Conservation (phyloP, 257 asterid genomes). For the Nemophila menziesii region DNA sequence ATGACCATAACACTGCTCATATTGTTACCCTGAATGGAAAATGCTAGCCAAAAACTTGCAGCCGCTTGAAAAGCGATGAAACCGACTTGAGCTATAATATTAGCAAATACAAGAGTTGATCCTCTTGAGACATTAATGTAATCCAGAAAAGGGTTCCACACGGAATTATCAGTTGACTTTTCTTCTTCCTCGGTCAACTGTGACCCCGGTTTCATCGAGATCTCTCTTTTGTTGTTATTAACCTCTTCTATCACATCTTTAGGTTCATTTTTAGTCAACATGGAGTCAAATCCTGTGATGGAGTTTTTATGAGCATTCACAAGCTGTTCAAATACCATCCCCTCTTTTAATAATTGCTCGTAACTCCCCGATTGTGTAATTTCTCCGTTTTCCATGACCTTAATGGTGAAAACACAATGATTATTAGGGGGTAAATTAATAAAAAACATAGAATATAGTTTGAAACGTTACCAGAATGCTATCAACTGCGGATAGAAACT, state of each 20-base stretch:
- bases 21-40: conserved; percentile 31
- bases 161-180: conserved; percentile 41
- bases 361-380: conserved; percentile 54
- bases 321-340: conserved; percentile 52
- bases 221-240: conserved; percentile 26
- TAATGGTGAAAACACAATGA: neutral
- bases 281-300: conserved; percentile 26
- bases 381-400: conserved; percentile 58
- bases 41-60: conserved; percentile 74
- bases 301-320: conserved; percentile 45
- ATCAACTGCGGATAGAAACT: conserved; percentile 51
- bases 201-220: conserved; percentile 12
- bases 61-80: conserved; percentile 55
- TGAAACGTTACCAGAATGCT: conserved; percentile 44
- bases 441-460: neutral
- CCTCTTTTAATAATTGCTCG: conserved; percentile 34
- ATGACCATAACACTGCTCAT: conserved; percentile 23
- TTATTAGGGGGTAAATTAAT: neutral
- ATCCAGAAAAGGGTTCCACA: conserved; percentile 40
- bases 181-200: conserved; percentile 72
- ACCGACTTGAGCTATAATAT: conserved; percentile 22
- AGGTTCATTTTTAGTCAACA: conserved; percentile 14
- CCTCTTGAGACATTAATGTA: conserved; percentile 43
- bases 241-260: conserved; percentile 13
- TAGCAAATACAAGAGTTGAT: conserved; percentile 7